These are phyloP conservation scores for Moesziomyces sp. DNA, from an alignment of 1,284 basidiomycete species.

Conservation along the genomic window DNA sequence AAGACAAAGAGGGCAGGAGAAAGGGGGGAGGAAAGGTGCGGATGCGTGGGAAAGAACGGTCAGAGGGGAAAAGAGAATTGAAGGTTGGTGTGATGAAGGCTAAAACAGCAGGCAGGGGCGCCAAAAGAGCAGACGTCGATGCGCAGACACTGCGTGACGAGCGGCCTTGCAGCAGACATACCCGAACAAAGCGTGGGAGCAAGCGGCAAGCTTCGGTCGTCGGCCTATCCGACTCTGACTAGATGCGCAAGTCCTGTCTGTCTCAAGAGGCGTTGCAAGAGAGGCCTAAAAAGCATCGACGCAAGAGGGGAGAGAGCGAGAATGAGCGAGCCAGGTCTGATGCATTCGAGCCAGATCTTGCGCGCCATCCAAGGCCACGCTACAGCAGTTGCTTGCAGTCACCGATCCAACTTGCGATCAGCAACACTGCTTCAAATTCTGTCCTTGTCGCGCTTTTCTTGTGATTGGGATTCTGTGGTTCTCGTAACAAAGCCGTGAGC, in stretches of 20 bases:
- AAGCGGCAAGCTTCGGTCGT: not conserved
- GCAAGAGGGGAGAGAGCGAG: not conserved
- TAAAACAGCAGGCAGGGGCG: not conserved
- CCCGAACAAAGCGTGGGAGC: conserved; percentile 14
- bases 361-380: not conserved
- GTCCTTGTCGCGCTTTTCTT: not conserved
- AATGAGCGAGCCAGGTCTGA: conserved; percentile 39
- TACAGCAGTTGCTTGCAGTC: not conserved
- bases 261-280: conserved; percentile 17
- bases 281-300: conserved; percentile 4
- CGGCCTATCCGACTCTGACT: not conserved
- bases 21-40: not conserved
- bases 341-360: not conserved
- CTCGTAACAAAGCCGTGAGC: not conserved
- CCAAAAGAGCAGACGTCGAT: not conserved
- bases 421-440: not conserved
- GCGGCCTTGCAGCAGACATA: conserved; percentile 26
- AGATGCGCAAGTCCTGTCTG: conserved; percentile 15
- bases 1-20: not conserved
- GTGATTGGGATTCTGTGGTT: not conserved
- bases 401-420: not conserved
- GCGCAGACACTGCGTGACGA: not conserved
- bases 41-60: not conserved
- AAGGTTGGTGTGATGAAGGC: not conserved
- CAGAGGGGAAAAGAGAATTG: not conserved